Evolutionary conservation across 805 yeast genomes (phyloP), one percentile per base, ranked within the genome.

Genomic region (Candida coquimbonensis): DNA sequence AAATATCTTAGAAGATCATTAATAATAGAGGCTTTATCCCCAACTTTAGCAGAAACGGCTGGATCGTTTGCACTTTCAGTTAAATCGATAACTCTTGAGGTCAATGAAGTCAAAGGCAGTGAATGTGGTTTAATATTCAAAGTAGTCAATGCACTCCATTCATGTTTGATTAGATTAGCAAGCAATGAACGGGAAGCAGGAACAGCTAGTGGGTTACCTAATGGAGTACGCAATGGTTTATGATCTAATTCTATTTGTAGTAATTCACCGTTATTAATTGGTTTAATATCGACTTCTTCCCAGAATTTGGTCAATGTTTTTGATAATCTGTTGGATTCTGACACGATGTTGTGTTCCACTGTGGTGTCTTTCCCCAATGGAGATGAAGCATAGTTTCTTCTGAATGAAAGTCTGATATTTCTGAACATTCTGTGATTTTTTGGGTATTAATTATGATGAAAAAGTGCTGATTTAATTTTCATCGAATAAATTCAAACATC

Each of bases 61-160:
- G 67, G 70, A 2, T 65, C 62, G 0, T 50, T 51, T 31, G 69
- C 62, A 3, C 74, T 69, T 12, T 60, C 55, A 25, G 70, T 64
- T 53, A 93, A 67, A 62, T 93, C 99, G 40, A 93, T 78, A 14
- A 95, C 87, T 51, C 99, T 74, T 1, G 97, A 81, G 5, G 85
- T 81, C 44, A 93, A 66, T 0, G 96, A 87, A 0, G 99, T 93
- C 49, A 93, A 66, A 0, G 98, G 98, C 38, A 93, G 72, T 35
- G 85, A 69, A 59, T 84, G 87, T 16, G 89, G 83, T 62, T 83
- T 85, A 56, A 90, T 77, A 40, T 77, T 69, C 49, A 82, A 71
- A 47, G 74, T 73, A 3, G 91, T 77, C 46, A 93, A 67, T 36
- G 76, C 75, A 46, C 78, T 73, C 99, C 99, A 93, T 66, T 93